A percentile compares a stretch with the other conserved stretches of the same genome.
Evolutionary conservation across 1,139 yeast species (phyloP).

Genomic region (Debaryomyces psychrophilus): DNA sequence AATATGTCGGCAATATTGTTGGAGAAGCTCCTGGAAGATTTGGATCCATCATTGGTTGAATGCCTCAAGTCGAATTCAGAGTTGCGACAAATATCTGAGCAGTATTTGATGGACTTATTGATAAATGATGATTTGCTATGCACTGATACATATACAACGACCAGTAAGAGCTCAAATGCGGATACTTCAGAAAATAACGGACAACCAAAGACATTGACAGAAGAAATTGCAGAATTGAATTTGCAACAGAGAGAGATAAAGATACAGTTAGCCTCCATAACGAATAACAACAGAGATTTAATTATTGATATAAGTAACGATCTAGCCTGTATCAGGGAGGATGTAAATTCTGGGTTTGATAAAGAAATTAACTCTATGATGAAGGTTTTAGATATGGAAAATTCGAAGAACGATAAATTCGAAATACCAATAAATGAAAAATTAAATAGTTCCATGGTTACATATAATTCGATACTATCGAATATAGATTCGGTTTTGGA

Average conservation of each 20-base stretch:
- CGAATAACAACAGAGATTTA: constrained; percentile 43
- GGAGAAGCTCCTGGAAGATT: constrained; percentile 25
- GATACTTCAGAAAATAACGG: constrained; percentile 7
- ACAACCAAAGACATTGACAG: constrained; percentile 36
- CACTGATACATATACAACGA: constrained; percentile 43
- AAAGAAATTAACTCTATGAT: constrained; percentile 27
- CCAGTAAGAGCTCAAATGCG: constrained; percentile 14
- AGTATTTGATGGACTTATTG: constrained; percentile 32
- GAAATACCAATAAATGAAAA: constrained; percentile 23
- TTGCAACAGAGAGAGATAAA: constrained; percentile 35
- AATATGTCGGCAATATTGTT: constrained; percentile 29
- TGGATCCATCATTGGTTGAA: constrained; percentile 20
- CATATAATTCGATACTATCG: constrained; percentile 47
- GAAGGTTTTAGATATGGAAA: constrained; percentile 16
- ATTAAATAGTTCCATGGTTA: constrained; percentile 25
- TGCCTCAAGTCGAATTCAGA: constrained; percentile 17
- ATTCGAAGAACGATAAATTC: constrained; percentile 2
- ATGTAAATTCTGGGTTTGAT: constrained; percentile 27
- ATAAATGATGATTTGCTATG: constrained; percentile 47
- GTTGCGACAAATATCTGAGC: constrained; percentile 19
- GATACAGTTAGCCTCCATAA: constrained; percentile 34
- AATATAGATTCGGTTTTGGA: constrained; percentile 77
- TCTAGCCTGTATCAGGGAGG: constrained; percentile 28
- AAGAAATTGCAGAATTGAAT: constrained; percentile 53
- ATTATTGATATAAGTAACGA: constrained; percentile 44